phyloP scores from a whole-genome alignment of 208 protist species.

The Acanthamoeba triangularis region DNA sequence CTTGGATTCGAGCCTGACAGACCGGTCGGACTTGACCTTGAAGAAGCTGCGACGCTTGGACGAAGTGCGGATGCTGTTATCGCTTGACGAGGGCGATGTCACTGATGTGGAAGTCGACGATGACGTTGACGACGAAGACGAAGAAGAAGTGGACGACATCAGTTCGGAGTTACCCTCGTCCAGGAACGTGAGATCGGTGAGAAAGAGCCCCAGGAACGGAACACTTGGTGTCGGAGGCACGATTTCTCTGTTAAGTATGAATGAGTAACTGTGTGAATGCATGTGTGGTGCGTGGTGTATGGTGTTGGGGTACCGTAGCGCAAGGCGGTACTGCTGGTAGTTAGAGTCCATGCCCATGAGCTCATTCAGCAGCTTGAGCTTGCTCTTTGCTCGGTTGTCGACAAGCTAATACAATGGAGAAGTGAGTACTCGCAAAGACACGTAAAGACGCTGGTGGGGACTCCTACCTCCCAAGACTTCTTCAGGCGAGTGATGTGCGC shows the following conservation, averaged over 20 bases:
- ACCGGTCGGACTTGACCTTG: conserved; percentile 31
- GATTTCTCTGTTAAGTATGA: neutral
- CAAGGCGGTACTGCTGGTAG: conserved; percentile 49
- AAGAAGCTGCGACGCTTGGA: conserved; percentile 24
- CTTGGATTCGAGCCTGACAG: neutral
- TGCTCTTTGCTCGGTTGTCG: neutral
- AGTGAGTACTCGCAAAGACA: neutral
- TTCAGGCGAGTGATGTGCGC: conserved; percentile 50
- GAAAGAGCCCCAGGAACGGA: conserved; percentile 65
- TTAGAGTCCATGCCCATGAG: conserved; percentile 43
- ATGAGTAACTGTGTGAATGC: neutral
- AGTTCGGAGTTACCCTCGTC: conserved; percentile 63
- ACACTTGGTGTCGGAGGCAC: conserved; percentile 2
- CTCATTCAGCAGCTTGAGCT: conserved; percentile 19
- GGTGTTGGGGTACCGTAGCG: neutral
- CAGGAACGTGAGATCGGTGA: conserved; percentile 53
- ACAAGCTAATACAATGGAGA: conserved; percentile 46
- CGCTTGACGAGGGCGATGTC: neutral
- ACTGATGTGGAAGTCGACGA: neutral
- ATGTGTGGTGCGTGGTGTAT: neutral
- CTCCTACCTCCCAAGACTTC: conserved; percentile 56
- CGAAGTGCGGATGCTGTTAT: neutral
- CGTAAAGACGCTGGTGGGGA: neutral
- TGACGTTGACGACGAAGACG: neutral
- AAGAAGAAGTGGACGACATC: neutral